A percentile compares a stretch with the other conserved stretches of the same genome.
phyloP scores from a whole-genome alignment of 352 stramenopile genomes.

The Globisporangium echinulatum region DNA sequence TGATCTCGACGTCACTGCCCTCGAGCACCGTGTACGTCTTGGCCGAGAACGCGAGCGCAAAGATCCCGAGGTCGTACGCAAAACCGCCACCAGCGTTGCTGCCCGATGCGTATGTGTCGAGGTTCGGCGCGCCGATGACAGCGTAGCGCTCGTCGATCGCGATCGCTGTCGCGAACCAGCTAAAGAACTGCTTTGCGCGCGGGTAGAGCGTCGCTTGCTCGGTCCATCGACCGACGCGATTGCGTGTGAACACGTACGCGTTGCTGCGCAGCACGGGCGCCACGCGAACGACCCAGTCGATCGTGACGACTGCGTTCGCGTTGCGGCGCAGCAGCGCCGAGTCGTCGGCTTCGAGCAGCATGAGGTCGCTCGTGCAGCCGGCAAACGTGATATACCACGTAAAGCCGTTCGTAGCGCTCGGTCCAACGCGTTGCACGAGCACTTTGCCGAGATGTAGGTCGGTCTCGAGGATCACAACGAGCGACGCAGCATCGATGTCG shows the following conservation, averaged over 20 bases:
- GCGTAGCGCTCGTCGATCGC: slow-evolving; percentile 78
- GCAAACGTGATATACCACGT: slow-evolving; percentile 85
- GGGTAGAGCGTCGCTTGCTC: slow-evolving; percentile 92
- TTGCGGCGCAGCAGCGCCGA: slow-evolving; percentile 17
- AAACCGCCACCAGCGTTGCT: slow-evolving; percentile 91
- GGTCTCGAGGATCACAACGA: slow-evolving; percentile 51
- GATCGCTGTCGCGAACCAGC: slow-evolving; percentile 82
- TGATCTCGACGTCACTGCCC: slow-evolving; percentile 73
- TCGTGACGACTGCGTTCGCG: slow-evolving; percentile 19
- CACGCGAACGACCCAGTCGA: slow-evolving; percentile 39
- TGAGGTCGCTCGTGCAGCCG: slow-evolving; percentile 39
- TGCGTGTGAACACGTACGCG: slow-evolving; percentile 61
- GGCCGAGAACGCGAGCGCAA: slow-evolving; percentile 74
- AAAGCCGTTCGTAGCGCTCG: slow-evolving; percentile 42
- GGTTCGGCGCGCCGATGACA: slow-evolving; percentile 89
- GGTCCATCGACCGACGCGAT: slow-evolving; percentile 51
- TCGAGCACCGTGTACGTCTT: slow-evolving; percentile 83
- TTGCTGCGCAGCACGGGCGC: slow-evolving; percentile 57
- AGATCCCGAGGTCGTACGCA: slow-evolving; percentile 88
- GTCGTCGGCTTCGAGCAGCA: slow-evolving; percentile 49
- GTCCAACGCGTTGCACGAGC: slow-evolving; percentile 55
- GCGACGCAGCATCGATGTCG: slow-evolving; percentile 29
- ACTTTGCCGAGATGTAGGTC: slow-evolving; percentile 73
- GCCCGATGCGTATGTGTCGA: slow-evolving; percentile 85
- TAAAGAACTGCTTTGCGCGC: slow-evolving; percentile 86